Conservation (phyloP, 1,139 yeast species). For the Suhomyces bolitotheri region DNA sequence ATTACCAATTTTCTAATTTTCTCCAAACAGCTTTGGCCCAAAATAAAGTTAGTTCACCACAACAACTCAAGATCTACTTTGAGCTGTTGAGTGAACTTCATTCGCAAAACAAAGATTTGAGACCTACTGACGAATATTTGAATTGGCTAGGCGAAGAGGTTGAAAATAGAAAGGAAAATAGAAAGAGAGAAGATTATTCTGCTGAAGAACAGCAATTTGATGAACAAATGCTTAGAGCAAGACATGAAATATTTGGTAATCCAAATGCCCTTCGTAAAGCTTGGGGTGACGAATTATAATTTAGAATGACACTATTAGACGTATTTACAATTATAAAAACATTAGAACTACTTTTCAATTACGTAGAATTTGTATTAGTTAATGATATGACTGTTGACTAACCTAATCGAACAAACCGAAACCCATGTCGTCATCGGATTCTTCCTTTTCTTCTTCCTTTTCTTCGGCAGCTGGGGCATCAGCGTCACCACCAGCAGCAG, state of each 20-base stretch:
- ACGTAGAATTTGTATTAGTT: constrained; percentile 13
- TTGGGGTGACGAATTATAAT: constrained; percentile 52
- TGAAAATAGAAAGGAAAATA: constrained; percentile 35
- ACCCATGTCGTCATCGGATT: constrained; percentile 52
- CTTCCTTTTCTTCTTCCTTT: constrained; percentile 60
- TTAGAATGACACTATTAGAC: too few relatives aligned
- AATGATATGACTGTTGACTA: constrained; percentile 7
- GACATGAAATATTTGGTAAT: constrained; percentile 79
- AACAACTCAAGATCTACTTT: constrained; percentile 45
- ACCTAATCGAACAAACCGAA: constrained; percentile 54
- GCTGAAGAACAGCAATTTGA: constrained; percentile 40
- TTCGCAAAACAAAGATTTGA: constrained; percentile 21
- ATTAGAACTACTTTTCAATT: neutral
- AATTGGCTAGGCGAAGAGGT: constrained; percentile 64
- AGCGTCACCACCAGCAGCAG: constrained; percentile 66
- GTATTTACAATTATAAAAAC: neutral
- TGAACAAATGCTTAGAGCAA: constrained; percentile 50
- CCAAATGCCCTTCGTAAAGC: constrained; percentile 68
- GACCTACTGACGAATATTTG: constrained; percentile 42
- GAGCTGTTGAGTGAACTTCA: constrained; percentile 44
- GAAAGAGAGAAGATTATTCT: constrained; percentile 31
- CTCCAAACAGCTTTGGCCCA: constrained; percentile 31
- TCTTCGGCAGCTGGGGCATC: constrained; percentile 73
- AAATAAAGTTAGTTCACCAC: constrained; percentile 28
- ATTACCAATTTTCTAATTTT: constrained; percentile 28